Evolutionary conservation across 352 stramenopile species (phyloP).

Genomic region (Pythium rishiriense): DNA sequence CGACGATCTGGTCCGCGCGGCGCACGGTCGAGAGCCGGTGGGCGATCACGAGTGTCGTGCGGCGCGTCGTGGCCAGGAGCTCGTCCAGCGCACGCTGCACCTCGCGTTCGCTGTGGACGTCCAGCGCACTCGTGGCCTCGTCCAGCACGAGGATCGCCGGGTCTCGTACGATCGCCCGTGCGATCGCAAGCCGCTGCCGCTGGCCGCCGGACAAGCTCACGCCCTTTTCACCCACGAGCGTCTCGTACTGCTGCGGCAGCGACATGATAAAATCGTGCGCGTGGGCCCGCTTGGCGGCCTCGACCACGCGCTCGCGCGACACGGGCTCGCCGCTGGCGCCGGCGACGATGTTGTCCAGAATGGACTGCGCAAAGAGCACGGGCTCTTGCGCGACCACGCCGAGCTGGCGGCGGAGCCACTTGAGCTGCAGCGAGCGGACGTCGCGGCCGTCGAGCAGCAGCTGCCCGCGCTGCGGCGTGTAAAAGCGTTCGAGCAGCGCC

Average conservation of each 20-base stretch:
- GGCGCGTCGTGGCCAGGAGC: slow-evolving; percentile 19
- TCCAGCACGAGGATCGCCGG: not conserved
- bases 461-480: slow-evolving; percentile 56
- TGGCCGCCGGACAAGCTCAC: slow-evolving; percentile 50
- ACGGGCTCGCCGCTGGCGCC: slow-evolving; percentile 1
- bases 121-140: slow-evolving; percentile 12
- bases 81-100: slow-evolving; percentile 13
- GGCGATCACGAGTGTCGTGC: slow-evolving; percentile 33
- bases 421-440: slow-evolving; percentile 53
- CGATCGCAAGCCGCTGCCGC: slow-evolving; percentile 89
- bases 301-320: not conserved
- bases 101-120: not conserved
- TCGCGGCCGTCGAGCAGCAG: slow-evolving; percentile 69
- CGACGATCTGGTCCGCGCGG: slow-evolving; percentile 28
- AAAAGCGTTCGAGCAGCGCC: slow-evolving; percentile 70
- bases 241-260: slow-evolving; percentile 39
- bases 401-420: not conserved
- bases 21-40: slow-evolving; percentile 19
- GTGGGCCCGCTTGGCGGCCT: not conserved
- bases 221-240: slow-evolving; percentile 29
- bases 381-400: slow-evolving; percentile 2
- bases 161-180: slow-evolving; percentile 45
- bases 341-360: slow-evolving; percentile 3
- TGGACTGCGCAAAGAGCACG: not conserved
- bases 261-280: not conserved